Base-by-base conservation (phyloP, 371 early-diverging fungal genomes). In the Gilbertella persicaria region DNA sequence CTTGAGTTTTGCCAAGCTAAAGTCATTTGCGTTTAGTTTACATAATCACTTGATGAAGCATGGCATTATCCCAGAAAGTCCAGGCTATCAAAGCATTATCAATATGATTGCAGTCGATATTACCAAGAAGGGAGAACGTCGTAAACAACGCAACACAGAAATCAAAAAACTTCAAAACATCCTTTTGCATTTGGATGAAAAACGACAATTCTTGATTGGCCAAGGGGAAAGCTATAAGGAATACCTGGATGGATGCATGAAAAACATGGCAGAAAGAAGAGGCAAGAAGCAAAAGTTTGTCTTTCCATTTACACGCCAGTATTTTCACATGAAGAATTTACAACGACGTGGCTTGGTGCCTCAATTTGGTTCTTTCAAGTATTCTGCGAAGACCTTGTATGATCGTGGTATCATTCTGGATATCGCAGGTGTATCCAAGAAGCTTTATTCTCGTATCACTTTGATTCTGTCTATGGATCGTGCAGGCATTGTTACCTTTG, bases 361-460 rank as follows among this genome's bases (percentile, higher is more conserved):
- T 2, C 85, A 90, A 59, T 99, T 95, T 73, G 99, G 99, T 2
- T 95, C 96, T 23, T 99, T 86, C 87, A 97, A 96, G 80, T 98
- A 96, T 74, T 88, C 92, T n/a, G 98, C 98, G 9, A 90, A 91
- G 52, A 87, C 89, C 41, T 76, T 99, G 45, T 82, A 92, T 60
- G 88, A 93, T 53, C 93, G 94, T 67, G 98, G 99, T 39, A 95
- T 99, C 7, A 71, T 99, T 33, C 64, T 96, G 14, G 87, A 90
- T 28, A 68, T 98, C 16, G 91, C 87, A 24, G 93, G 87, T 16
- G 82, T 90, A 30, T 74, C 79, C 23, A 90, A 90, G 25, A 90
- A 90, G 51, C 88, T 94, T 70, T 91, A 92, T 67, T 87, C 90
- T 54, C 87, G 88, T 50, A 92, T 98, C 52, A 84, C 86, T 2